Base-by-base conservation (phyloP, 2,329 filamentous ascomycete genomes). In the Byssothecium circinans region DNA sequence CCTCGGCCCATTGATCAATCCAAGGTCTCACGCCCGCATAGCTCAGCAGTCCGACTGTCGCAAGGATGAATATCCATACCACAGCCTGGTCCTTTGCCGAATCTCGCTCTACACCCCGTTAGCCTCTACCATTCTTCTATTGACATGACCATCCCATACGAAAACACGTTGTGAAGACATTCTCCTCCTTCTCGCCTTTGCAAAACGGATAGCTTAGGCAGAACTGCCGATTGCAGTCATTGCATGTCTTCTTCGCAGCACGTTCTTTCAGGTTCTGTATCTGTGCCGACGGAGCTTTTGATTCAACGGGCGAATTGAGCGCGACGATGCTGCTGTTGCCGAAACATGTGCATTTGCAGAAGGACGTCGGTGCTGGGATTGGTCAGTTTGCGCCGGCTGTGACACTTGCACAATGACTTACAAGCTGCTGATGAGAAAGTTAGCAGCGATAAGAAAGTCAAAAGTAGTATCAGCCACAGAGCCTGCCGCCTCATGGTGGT, bases 261-360 rank as follows among this genome's bases (percentile, higher is more conserved):
- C 67, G 65, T n/a, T 60, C 56, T 23, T 55, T 52, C 15, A 67
- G 54, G 42, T 61, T 41, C 14, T 54, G 52, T 14, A 66, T 52
- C 41, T 61, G 42, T 10, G 55, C 49, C 29, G 53, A 17, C 4
- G 65, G 58, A 30, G 66, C 65, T 30, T 62, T 56, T 15, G 57
- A 43, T 27, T 57, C 52, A 8, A 58, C 52, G 20, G 73, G 72
- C 8, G 76, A 75, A 52, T 83, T 78, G 47, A 87, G 79, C 15
- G 83, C 80, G 55, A 87, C 86, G 42, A 87, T 85, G 45, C 83
- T 86, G 71, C 79, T 83, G 65, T 87, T 86, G 41, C 78, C 77
- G 70, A 82, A 83, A 69, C 84, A 87, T 47, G 82, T 86, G 67
- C 84, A 87, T 80, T 87, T 87, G 79, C 84, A 87, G 71, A 86